Conservation (phyloP, 2,329 filamentous ascomycete species). For the Knufia fluminis region DNA sequence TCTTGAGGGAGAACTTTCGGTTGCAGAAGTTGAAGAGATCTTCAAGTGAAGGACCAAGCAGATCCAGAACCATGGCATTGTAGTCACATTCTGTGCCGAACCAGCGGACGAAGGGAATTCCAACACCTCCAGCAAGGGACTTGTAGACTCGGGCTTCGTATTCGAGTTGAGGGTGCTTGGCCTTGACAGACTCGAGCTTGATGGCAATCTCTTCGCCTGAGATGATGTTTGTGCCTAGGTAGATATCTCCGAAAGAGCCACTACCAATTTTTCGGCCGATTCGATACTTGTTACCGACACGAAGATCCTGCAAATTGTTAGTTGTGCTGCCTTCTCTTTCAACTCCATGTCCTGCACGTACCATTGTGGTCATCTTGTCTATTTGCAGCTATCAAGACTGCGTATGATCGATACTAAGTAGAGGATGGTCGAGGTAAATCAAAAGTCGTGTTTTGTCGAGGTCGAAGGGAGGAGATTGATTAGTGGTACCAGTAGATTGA, state of each 20-base stretch:
- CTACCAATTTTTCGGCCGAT: conserved; percentile 99
- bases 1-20: conserved; percentile 98
- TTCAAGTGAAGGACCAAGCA: conserved; percentile 89
- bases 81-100: conserved; percentile 99
- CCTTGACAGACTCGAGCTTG: conserved; percentile 98
- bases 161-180: conserved; percentile 97
- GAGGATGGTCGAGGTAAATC: neutral
- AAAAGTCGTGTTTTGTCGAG: neutral
- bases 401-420: conserved; percentile 9
- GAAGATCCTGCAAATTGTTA: conserved; percentile 64
- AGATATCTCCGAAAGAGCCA: conserved; percentile 96
- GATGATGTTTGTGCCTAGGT: conserved; percentile 98
- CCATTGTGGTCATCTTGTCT: conserved; percentile 54
- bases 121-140: conserved; percentile 85
- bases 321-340: conserved; percentile 24
- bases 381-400: conserved; percentile 10
- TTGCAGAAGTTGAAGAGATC: conserved; percentile 99
- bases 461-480: conserved; percentile 7
- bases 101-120: conserved; percentile 98
- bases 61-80: conserved; percentile 98
- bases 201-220: conserved; percentile 99
- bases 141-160: conserved; percentile 92
- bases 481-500: conserved; percentile 7
- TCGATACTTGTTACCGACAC: conserved; percentile 98
- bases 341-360: conserved; percentile 29